Evolutionary conservation across 2,329 filamentous ascomycete species (phyloP).

Genomic region (Elsinoe batatas): DNA sequence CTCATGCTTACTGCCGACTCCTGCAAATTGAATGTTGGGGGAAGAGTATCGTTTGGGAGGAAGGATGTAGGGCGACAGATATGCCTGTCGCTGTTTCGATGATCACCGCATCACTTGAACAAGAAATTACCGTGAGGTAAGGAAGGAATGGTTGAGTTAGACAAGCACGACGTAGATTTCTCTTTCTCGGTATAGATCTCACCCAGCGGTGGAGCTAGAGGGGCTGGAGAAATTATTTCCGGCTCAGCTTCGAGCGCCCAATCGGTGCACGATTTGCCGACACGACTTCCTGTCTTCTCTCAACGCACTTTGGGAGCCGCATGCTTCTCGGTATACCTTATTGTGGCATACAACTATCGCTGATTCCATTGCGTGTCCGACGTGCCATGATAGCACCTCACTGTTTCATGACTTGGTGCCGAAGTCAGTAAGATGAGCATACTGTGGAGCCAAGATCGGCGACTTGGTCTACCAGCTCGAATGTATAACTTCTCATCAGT

Average conservation of each 20-base stretch:
- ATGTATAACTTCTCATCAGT: conserved; percentile 13
- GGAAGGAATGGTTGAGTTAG: not conserved
- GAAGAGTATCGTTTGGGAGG: no score
- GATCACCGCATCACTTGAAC: not conserved
- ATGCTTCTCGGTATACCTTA: no score
- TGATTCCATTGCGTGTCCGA: no score
- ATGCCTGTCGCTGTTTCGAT: not conserved
- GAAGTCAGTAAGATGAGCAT: no score
- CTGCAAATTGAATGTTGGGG: not conserved
- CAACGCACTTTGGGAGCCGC: no score
- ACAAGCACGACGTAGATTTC: not conserved
- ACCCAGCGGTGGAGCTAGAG: not conserved
- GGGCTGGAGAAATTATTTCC: not conserved
- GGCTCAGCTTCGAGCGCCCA: not conserved
- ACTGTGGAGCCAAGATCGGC: not conserved
- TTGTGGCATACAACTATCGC: no score
- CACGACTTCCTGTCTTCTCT: no score
- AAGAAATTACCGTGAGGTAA: not conserved
- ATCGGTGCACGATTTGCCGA: not conserved
- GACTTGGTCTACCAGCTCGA: conserved; percentile 4
- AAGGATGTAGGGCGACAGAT: not conserved
- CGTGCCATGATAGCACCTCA: not conserved
- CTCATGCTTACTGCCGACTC: not conserved
- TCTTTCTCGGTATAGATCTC: not conserved
- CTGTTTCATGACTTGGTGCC: no score